Evolutionary conservation across 2,329 filamentous ascomycete species (phyloP).

Genomic region (Neonectria neomacrospora): DNA sequence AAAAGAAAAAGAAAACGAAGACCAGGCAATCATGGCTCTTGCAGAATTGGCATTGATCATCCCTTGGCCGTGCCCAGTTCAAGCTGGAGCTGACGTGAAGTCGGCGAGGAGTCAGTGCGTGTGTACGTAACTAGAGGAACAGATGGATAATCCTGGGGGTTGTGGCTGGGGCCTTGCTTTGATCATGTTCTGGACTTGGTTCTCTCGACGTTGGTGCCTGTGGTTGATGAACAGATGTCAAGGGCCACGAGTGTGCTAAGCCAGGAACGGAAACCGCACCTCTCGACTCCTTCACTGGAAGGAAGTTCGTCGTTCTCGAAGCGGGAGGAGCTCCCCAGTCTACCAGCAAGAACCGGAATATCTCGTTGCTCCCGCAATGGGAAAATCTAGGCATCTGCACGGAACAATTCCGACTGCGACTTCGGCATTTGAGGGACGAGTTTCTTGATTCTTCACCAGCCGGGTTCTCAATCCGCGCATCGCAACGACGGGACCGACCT

Average conservation of each 20-base stretch:
- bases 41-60: neutral
- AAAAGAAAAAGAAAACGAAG: neutral
- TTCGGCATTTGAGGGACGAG: neutral
- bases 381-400: neutral
- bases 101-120: no score
- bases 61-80: neutral
- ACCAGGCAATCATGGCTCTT: no score
- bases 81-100: neutral
- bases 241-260: neutral
- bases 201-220: neutral
- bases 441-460: neutral
- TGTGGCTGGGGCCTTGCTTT: no score
- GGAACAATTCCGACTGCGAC: slow-evolving; percentile 6
- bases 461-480: slow-evolving; percentile 18
- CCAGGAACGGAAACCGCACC: neutral
- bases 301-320: neutral
- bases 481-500: slow-evolving; percentile 32
- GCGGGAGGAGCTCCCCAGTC: neutral
- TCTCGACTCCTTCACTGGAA: neutral
- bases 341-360: neutral
- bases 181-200: no score
- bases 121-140: no score
- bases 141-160: no score
- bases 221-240: neutral
- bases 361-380: neutral